phyloP scores from a whole-genome alignment of 2,329 filamentous ascomycete genomes.

The Whalleya microplaca region DNA sequence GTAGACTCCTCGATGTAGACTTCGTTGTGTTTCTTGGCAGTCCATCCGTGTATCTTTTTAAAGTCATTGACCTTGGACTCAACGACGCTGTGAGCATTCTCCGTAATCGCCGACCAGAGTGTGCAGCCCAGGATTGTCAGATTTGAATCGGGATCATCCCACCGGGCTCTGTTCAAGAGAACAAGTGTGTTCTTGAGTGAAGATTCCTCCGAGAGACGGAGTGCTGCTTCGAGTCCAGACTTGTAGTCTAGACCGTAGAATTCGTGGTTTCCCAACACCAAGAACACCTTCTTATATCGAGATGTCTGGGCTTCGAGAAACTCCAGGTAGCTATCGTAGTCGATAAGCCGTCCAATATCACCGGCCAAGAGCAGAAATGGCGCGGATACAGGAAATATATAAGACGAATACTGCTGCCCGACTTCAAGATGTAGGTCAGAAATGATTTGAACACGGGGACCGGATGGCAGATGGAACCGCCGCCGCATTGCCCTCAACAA shows the following conservation, averaged over 20 bases:
- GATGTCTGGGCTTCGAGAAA: constrained; percentile 49
- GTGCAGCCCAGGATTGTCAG: constrained; percentile 62
- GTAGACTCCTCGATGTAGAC: constrained; percentile 50
- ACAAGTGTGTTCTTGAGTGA: constrained; percentile 43
- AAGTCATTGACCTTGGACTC: constrained; percentile 56
- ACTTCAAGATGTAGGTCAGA: constrained; percentile 57
- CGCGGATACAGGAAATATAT: constrained; percentile 44
- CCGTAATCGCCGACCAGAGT: constrained; percentile 56
- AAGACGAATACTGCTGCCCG: constrained; percentile 47
- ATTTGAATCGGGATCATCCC: constrained; percentile 43
- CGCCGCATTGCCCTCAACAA: constrained; percentile 15
- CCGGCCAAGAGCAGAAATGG: constrained; percentile 52
- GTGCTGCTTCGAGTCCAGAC: constrained; percentile 42
- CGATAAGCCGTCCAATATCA: constrained; percentile 53
- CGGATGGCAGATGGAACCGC: constrained; percentile 15
- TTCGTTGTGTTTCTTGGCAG: constrained; percentile 51
- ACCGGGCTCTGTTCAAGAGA: constrained; percentile 48
- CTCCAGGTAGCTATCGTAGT: constrained; percentile 48
- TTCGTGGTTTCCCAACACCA: constrained; percentile 59
- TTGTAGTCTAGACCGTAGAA: constrained; percentile 51
- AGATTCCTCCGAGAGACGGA: constrained; percentile 43
- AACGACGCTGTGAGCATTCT: constrained; percentile 44
- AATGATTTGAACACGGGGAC: constrained; percentile 43
- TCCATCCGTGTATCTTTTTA: constrained; percentile 56
- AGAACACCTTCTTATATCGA: constrained; percentile 48